Base-by-base conservation (phyloP, 108 stramenopile genomes). In the Nitzschia putrida region DNA sequence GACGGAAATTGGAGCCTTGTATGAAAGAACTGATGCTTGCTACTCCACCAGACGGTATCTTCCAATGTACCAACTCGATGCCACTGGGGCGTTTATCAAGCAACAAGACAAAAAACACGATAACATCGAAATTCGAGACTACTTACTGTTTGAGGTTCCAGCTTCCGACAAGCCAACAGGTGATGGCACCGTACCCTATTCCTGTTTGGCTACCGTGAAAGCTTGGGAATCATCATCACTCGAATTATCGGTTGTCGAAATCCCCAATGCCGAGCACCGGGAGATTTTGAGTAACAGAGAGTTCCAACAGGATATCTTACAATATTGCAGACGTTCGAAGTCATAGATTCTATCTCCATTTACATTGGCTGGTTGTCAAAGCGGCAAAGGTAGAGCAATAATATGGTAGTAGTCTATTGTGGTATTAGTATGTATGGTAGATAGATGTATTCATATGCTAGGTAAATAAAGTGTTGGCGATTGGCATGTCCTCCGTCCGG, bases 161-260 rank as follows among this genome's bases (percentile, higher is more conserved):
- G n/a, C 57, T 24, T 16, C 16, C 24, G 20, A 55, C 2, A 21
- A 55, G 21, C 70, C 53, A 25, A 78, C 68, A 21, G 80, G 85
- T 10, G 85, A 85, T 68, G 85, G 82, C 11, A 77, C 80, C 10
- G 85, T 83, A 4, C 81, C 84, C 25, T 85, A 85, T 61, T 82
- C 76, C 76, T 78, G 77, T 57, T 53, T 85, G 41, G 72, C 69
- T 8, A 76, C 76, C 40, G 68, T 66, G 16, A 61, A 72, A 47
- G 63, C 52, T 11, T 85, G 85, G 85, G 66, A 68, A 43, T 63
- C 64, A 40, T 6, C n/a, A 5, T 18, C 57, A 23, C 55, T 25
- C 16, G 66, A 78, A 23, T 76, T 84, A 42, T 76, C 69, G 16
- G 83, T 84, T 0, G 66, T 76, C 26, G 83, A 84, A 57, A 73